These are phyloP conservation scores for rapeseed (Brassica napus) DNA, from an alignment of 345 rosid species.

Conservation along the genomic window Da-Ae NC_063435.1:20143001-20143500, in stretches of 20 bases:
- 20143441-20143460: too few species aligned
- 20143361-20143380: too few species aligned
- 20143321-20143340: too few species aligned
- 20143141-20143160: constrained; percentile 11
- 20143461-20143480: too few species aligned
- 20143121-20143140: constrained; percentile 40
- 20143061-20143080: constrained; percentile 34
- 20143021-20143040: constrained; percentile 40
- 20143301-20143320: too few species aligned
- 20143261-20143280: not conserved
- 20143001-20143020: constrained; percentile 51
- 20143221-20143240: not conserved
- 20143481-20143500: too few species aligned
- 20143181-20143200: not conserved
- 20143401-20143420: too few species aligned
- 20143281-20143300: too few species aligned
- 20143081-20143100: constrained; percentile 24
- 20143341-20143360: too few species aligned
- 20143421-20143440: too few species aligned
- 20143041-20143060: constrained; percentile 40
- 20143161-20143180: not conserved
- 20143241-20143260: not conserved
- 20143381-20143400: too few species aligned
- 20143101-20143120: constrained; percentile 45
- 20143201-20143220: not conserved